Evolutionary conservation across 192 early-diverging fungal species (phyloP), one percentile per base, ranked within the genome.

Genomic region (Coemansia sp.): DNA sequence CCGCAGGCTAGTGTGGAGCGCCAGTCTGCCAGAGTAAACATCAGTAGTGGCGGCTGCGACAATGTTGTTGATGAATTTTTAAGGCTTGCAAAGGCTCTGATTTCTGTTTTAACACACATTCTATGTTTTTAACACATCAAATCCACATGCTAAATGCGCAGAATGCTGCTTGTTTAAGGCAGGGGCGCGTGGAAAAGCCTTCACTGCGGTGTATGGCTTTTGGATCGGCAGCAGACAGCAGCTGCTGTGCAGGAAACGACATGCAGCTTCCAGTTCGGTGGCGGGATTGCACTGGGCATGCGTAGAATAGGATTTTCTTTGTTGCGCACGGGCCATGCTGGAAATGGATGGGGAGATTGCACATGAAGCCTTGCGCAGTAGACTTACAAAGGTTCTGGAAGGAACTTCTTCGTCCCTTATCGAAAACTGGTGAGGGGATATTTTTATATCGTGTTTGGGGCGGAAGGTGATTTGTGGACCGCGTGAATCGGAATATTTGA

Each of bases 1-100:
- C 54, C 76, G 76, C 53, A 67, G 72, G 54, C 58, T 74, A 14
- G 71, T 79, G 50, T 82, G 71, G 66, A 59, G 51, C 51, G 53
- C n/a, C 52, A 64, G 62, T 20, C 23, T 29, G 21, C 27, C 29
- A 51, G 53, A 56, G 33, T 27, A 33, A 64, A 6, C 27, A 27
- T 33, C 60, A 14, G 46, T 14, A 11, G n/a, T 61, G 36, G 36
- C 17, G 11, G 60, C 39, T 17, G 11, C 17, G 17, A 17, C 39
- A 46, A 46, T 46, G 39, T 46, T 46, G 17, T 17, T 46, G 39
- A 17, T 14, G 5, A 46, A 14, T 17, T 46, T 46, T 46, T 9
- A 46, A 46, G 9, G 39, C 39, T 46, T 46, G 39, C 14, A 17
- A 4, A 4, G 14, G 1, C 39, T 46, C 14, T 46, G 39, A 46